These are phyloP conservation scores for Fusarium liriodendri DNA, from an alignment of 2,329 filamentous ascomycete genomes.

Conservation along the genomic window DNA sequence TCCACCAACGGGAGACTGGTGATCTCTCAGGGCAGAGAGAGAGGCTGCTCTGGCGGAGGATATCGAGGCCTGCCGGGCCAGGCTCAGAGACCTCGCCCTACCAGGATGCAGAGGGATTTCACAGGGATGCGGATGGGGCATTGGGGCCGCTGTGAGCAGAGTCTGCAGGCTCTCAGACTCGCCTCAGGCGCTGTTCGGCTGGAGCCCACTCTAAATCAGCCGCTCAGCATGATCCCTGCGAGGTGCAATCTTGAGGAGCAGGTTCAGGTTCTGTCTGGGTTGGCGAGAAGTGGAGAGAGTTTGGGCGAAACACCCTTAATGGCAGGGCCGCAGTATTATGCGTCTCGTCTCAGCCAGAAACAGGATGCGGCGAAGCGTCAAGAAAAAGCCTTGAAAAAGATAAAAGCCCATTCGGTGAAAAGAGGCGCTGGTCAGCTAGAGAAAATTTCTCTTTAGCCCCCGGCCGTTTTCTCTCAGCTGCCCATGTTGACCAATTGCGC, in stretches of 20 bases:
- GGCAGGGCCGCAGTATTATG: constrained; percentile 26
- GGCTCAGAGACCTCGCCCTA: background rate
- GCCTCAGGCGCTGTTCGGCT: background rate
- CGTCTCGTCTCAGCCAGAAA: constrained; percentile 23
- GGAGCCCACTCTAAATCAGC: constrained; percentile 33
- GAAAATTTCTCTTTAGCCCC: background rate
- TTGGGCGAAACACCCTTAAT: constrained; percentile 5
- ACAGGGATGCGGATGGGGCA: constrained; percentile 16
- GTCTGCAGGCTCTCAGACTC: constrained; percentile 24
- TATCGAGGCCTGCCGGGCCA: background rate
- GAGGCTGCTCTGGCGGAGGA: background rate
- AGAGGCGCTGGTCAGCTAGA: background rate
- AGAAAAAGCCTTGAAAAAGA: constrained; percentile 14
- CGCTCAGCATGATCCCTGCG: constrained; percentile 34
- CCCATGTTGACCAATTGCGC: background rate
- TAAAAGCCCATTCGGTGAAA: background rate
- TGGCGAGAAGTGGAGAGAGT: constrained; percentile 22
- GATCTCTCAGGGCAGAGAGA: background rate
- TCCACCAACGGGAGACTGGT: background rate
- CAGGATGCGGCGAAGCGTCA: constrained; percentile 13
- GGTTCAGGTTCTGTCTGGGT: constrained; percentile 13
- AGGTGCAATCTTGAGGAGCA: constrained; percentile 33
- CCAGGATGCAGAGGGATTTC: constrained; percentile 9
- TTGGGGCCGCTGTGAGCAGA: constrained; percentile 9
- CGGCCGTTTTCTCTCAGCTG: background rate